Evolutionary conservation across 2,329 filamentous ascomycete genomes (phyloP).

Genomic region (Fusarium sp.): DNA sequence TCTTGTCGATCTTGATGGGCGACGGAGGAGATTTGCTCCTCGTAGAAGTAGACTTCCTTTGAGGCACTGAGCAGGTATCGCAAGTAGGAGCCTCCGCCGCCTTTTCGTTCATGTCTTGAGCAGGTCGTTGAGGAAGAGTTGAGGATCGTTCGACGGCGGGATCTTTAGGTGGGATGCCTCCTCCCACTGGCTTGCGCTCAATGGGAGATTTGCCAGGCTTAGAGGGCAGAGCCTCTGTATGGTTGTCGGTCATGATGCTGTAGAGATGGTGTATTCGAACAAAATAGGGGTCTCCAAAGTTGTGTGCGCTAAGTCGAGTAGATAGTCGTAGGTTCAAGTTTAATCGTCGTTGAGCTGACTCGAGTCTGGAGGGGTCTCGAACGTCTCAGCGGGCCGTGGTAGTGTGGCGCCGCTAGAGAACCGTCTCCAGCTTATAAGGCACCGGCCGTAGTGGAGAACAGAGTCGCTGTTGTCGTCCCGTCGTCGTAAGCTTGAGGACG

Average conservation of each 20-base stretch:
- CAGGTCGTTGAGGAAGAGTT: constrained; percentile 23
- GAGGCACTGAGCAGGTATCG: constrained; percentile 29
- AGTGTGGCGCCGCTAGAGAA: constrained; percentile 35
- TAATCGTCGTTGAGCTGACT: constrained; percentile 7
- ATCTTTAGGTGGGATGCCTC: constrained; percentile 14
- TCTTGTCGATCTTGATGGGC: constrained; percentile 53
- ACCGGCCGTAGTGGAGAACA: constrained; percentile 32
- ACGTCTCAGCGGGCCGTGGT: constrained; percentile 31
- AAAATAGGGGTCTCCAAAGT: background rate
- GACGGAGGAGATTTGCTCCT: constrained; percentile 40
- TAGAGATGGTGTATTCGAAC: background rate
- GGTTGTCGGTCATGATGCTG: constrained; percentile 29
- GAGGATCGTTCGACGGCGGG: constrained; percentile 22
- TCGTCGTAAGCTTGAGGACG: constrained; percentile 29
- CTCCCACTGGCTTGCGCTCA: constrained; percentile 23
- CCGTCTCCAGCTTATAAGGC: constrained; percentile 39
- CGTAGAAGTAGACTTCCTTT: constrained; percentile 37
- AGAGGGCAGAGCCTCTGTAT: constrained; percentile 20
- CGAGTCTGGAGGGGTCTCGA: constrained; percentile 18
- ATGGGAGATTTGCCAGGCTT: constrained; percentile 17
- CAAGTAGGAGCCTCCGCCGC: constrained; percentile 9
- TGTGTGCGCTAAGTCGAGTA: background rate
- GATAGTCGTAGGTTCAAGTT: constrained; percentile 4
- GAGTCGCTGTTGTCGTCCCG: background rate
- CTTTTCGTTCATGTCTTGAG: constrained; percentile 20